These are phyloP conservation scores for Wickerhamomyces sp. DNA, from an alignment of 1,139 yeast species.

Conservation along the genomic window DNA sequence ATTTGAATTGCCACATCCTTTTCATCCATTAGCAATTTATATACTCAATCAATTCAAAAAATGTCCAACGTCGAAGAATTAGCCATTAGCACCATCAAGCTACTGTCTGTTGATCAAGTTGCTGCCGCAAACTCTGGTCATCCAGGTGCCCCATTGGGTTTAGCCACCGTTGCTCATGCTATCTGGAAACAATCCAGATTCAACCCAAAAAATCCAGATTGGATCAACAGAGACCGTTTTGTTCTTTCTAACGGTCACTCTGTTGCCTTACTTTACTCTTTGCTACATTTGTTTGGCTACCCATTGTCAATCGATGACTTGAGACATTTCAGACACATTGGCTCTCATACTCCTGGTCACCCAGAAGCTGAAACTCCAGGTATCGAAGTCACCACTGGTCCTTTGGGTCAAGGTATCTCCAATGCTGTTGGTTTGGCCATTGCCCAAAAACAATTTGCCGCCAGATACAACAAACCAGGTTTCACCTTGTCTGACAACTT, in stretches of 20 bases:
- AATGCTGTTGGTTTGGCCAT: constrained; percentile 37
- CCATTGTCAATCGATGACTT: constrained; percentile 80
- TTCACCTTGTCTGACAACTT: constrained; percentile 27
- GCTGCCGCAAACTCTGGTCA: constrained; percentile 94
- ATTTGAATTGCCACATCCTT: constrained; percentile 4
- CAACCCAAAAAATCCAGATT: constrained; percentile 86
- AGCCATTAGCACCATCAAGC: constrained; percentile 87
- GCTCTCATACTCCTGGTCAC: constrained; percentile 65
- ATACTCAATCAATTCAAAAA: not conserved
- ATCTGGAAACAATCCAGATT: constrained; percentile 76
- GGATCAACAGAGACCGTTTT: constrained; percentile 96
- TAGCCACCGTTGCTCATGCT: constrained; percentile 84
- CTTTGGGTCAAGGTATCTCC: constrained; percentile 36
- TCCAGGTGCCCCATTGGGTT: constrained; percentile 99
- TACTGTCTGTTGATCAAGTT: constrained; percentile 85
- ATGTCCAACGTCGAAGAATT: constrained; percentile 51
- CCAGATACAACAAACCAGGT: constrained; percentile 31
- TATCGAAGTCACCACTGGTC: constrained; percentile 37
- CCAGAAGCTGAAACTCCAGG: constrained; percentile 37
- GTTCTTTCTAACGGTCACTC: constrained; percentile 97
- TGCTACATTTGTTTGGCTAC: constrained; percentile 85
- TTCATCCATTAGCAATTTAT: not conserved
- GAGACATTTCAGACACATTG: constrained; percentile 85
- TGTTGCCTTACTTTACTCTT: constrained; percentile 82
- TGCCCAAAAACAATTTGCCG: constrained; percentile 31